A percentile compares a stretch with the other conserved stretches of the same genome.
phyloP scores from a whole-genome alignment of 2,329 filamentous ascomycete genomes.

The Colletotrichum sansevieriae region DNA sequence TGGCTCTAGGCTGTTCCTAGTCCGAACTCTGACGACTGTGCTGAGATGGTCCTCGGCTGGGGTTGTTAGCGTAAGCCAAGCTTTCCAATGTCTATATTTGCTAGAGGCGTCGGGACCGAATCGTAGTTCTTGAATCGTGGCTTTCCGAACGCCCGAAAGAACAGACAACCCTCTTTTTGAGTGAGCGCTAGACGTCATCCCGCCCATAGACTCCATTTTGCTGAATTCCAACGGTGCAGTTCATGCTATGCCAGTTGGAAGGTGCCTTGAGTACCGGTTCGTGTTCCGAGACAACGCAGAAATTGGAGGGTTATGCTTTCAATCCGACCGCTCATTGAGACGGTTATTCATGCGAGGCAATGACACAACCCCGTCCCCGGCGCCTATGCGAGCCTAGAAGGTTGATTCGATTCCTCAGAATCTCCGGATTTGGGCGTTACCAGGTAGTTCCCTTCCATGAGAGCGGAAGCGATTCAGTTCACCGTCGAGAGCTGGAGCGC shows the following conservation, averaged over 20 bases:
- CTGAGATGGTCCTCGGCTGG: constrained; percentile 15
- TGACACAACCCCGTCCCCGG: constrained; percentile 4
- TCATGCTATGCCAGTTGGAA: not conserved
- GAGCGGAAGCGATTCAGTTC: too few relatives aligned
- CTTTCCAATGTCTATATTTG: constrained; percentile 6
- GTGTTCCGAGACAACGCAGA: not conserved
- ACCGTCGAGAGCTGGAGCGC: too few relatives aligned
- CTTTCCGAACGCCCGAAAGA: constrained; percentile 23
- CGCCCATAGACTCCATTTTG: not conserved
- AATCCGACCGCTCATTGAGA: constrained; percentile 7
- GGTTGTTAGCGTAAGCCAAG: constrained; percentile 6
- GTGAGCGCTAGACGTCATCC: constrained; percentile 17
- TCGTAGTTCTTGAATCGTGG: constrained; percentile 8
- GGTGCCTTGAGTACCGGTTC: not conserved
- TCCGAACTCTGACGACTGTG: constrained; percentile 12
- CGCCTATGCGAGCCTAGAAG: constrained; percentile 10
- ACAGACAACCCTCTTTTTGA: constrained; percentile 18
- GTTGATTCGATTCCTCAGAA: constrained; percentile 27
- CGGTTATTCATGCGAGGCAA: constrained; percentile 32
- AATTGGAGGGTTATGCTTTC: constrained; percentile 1
- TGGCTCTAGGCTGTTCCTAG: not conserved
- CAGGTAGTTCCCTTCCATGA: too few relatives aligned
- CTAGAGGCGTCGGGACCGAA: constrained; percentile 28
- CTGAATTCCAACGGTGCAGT: too few relatives aligned
- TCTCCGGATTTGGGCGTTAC: constrained; percentile 21